These are phyloP conservation scores for Taiozyma onychis DNA, from an alignment of 1,139 yeast genomes.

Conservation along the genomic window DNA sequence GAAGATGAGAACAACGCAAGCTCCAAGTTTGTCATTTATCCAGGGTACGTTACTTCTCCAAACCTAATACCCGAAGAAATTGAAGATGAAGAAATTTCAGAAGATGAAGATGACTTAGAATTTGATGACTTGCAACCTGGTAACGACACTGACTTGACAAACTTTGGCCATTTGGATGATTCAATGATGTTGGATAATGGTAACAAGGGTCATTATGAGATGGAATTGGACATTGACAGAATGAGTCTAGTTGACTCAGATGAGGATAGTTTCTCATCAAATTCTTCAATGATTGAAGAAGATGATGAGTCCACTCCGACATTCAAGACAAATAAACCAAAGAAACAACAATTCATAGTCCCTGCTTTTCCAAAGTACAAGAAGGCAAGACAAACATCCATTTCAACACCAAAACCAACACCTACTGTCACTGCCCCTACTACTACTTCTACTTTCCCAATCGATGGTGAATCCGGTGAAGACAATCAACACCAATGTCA, in stretches of 20 bases:
- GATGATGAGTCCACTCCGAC: constrained; percentile 7
- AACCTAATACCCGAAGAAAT: constrained; percentile 28
- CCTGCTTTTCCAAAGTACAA: neutral
- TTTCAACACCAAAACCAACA: constrained; percentile 1
- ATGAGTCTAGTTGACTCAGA: constrained; percentile 20
- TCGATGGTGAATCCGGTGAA: neutral
- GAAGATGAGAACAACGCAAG: constrained; percentile 8
- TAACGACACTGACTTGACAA: constrained; percentile 1
- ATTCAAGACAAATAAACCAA: constrained; percentile 3
- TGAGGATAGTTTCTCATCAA: constrained; percentile 13
- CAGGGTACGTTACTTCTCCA: constrained; percentile 11
- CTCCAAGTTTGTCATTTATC: constrained; percentile 15
- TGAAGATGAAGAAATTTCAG: constrained; percentile 27
- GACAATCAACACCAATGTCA: constrained; percentile 42
- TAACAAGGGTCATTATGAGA: constrained; percentile 11
- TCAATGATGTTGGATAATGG: constrained; percentile 7
- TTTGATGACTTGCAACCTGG: constrained; percentile 4
- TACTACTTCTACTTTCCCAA: constrained; percentile 2
- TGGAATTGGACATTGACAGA: constrained; percentile 21
- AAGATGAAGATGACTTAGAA: constrained; percentile 20
- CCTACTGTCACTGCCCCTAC: neutral
- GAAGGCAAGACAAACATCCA: neutral
- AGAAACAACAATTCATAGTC: constrained; percentile 3
- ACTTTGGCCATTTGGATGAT: constrained; percentile 11
- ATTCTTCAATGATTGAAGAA: constrained; percentile 17